Evolutionary conservation across 2,329 filamentous ascomycete genomes (phyloP).

Genomic region (Xylariales sp.): DNA sequence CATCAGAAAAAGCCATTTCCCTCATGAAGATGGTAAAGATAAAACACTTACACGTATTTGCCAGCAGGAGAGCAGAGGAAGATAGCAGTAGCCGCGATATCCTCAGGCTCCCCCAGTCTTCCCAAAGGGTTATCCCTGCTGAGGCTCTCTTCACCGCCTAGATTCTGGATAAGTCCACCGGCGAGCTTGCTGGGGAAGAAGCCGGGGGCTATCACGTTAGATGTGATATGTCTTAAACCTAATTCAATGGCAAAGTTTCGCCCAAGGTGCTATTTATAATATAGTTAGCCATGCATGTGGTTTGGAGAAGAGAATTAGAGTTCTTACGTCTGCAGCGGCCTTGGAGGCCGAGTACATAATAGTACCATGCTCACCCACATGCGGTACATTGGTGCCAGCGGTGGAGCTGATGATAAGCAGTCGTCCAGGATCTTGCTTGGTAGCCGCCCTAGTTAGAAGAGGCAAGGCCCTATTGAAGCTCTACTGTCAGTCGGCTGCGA

Average conservation of each 20-base stretch:
- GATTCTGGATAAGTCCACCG: constrained; percentile 55
- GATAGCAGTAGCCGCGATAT: constrained; percentile 56
- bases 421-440: constrained; percentile 50
- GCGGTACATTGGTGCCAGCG: constrained; percentile 59
- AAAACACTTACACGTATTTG: constrained; percentile 38
- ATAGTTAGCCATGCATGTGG: too few relatives aligned
- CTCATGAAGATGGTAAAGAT: too few relatives aligned
- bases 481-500: neutral
- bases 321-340: constrained; percentile 50
- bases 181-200: constrained; percentile 69
- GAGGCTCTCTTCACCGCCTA: constrained; percentile 51
- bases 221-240: constrained; percentile 59
- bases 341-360: constrained; percentile 66
- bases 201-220: constrained; percentile 63
- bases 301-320: too few relatives aligned
- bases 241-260: constrained; percentile 44
- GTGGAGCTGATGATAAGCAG: constrained; percentile 65
- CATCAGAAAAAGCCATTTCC: too few relatives aligned
- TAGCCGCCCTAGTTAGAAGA: constrained; percentile 43
- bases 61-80: constrained; percentile 50
- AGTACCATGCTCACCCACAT: constrained; percentile 55
- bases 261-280: constrained; percentile 49
- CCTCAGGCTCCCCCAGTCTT: constrained; percentile 51
- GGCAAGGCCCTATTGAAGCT: constrained; percentile 11
- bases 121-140: constrained; percentile 48